Evolutionary conservation across 345 rosid species (phyloP).

Genomic region (Melaleuca alternifolia): DNA sequence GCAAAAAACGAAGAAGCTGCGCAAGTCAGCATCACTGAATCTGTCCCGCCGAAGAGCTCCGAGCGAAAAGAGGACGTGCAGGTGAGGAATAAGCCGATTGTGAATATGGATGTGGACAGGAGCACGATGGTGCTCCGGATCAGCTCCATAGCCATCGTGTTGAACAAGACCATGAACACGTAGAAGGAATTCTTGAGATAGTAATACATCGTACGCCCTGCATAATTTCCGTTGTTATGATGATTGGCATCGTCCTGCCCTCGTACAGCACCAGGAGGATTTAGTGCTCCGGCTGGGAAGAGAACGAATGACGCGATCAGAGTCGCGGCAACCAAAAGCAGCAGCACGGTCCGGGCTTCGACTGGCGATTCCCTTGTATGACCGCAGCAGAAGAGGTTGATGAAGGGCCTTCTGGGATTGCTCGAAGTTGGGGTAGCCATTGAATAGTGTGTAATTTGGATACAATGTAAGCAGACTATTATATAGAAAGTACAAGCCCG

Average conservation of each 20-base stretch:
- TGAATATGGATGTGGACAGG: not conserved
- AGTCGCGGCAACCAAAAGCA: not conserved
- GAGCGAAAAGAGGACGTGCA: not conserved
- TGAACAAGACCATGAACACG: not conserved
- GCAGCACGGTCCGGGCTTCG: not conserved
- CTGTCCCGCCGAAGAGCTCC: not conserved
- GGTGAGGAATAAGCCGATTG: not conserved
- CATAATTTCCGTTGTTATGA: not conserved
- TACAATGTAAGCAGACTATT: not conserved
- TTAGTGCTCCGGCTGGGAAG: not conserved
- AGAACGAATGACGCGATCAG: not conserved
- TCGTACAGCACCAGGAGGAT: not conserved
- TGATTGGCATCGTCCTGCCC: not conserved
- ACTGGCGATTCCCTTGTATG: not conserved
- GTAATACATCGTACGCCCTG: not conserved
- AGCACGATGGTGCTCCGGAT: not conserved
- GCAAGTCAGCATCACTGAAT: not conserved
- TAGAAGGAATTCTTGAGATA: not conserved
- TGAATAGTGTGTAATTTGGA: not conserved
- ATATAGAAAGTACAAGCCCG: not conserved
- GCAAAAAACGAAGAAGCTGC: not conserved
- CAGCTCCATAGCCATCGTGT: not conserved
- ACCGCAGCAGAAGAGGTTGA: not conserved
- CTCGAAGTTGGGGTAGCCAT: not conserved
- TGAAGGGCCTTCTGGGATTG: not conserved